phyloP scores from a whole-genome alignment of 805 yeast genomes.

The Saccharomyces kudriavzevii region DNA sequence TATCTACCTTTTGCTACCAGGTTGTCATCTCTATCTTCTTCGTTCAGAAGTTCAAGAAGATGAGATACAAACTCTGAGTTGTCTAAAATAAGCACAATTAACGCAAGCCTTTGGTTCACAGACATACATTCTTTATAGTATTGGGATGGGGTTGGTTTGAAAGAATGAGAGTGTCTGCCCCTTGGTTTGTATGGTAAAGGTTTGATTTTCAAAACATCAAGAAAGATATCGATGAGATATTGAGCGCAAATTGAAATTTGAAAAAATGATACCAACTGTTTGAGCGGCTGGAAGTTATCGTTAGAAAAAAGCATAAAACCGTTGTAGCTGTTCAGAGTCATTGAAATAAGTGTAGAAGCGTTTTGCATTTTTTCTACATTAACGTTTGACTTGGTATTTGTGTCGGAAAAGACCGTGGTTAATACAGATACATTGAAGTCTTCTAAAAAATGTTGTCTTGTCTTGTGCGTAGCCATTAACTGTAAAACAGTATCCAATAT shows the following conservation, averaged over 20 bases:
- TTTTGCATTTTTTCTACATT: slow-evolving; percentile 50
- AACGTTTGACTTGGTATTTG: slow-evolving; percentile 40
- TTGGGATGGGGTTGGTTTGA: slow-evolving; percentile 21
- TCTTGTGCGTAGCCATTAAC: slow-evolving; percentile 22
- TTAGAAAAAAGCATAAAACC: slow-evolving; percentile 64
- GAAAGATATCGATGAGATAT: slow-evolving; percentile 60
- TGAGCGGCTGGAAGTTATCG: slow-evolving; percentile 47
- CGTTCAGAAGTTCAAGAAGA: slow-evolving; percentile 28
- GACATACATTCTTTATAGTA: slow-evolving; percentile 38
- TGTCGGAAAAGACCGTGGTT: slow-evolving; percentile 64
- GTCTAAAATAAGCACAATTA: slow-evolving; percentile 48
- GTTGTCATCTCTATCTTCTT: slow-evolving; percentile 25
- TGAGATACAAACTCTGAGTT: slow-evolving; percentile 46
- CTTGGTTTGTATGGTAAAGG: slow-evolving; percentile 40
- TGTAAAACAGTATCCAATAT: slow-evolving; percentile 24
- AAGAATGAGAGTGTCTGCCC: slow-evolving; percentile 4
- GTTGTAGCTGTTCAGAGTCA: slow-evolving; percentile 61
- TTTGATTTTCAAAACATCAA: slow-evolving; percentile 56
- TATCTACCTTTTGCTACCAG: slow-evolving; percentile 50
- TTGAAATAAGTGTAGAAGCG: slow-evolving; percentile 49
- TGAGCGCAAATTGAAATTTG: slow-evolving; percentile 52
- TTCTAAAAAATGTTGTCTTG: slow-evolving; percentile 34
- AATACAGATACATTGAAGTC: slow-evolving; percentile 57
- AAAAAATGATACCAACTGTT: slow-evolving; percentile 53
- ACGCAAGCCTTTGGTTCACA: slow-evolving; percentile 58